Evolutionary conservation across 2,329 filamentous ascomycete species (phyloP), one percentile per base, ranked within the genome.

Genomic region (Coniochaeta hoffmannii): DNA sequence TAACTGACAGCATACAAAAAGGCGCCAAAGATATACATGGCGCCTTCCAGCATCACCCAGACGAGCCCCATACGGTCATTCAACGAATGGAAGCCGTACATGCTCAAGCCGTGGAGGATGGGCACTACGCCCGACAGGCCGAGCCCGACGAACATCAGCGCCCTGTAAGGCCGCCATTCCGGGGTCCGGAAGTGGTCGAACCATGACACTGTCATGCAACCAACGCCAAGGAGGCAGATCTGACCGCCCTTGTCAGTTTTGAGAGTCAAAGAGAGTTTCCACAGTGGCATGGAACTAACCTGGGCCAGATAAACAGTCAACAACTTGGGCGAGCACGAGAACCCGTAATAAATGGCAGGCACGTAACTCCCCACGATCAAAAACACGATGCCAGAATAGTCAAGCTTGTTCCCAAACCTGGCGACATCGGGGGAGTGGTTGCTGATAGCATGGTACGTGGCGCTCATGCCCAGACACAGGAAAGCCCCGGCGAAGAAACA

Each of bases 351-450:
- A 57, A 99, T 71, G 52, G 89, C 88, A 2, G 94, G 92, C 49
- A 97, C 83, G 66, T 93, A 96, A 68, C 88, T 93, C 7, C 94
- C 94, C 62, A 93, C 89, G 57, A 97, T 97, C 62, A 99, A 75
- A 51, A 86, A 83, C 30, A 97, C 89, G 63, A 99, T 99, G 7
- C 94, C 94, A 5, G 93, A 83, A 68, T 99, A 97, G 68, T 99
- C 94, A 56, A 97, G 75, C 69, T 96, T 90, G 69, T 97, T 97
- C 11, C 92, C 92, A 76, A 90, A 89, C 59, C 82, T 86, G 2
- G 88, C 85, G 14, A 97, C 89, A 1, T 73, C 71, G 35, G 84
- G 82, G 17, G 89, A 94, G 70, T 99, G 94, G 62, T 97, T 96
- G 22, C 80, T 84, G 50, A 97, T 81, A 1, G 89, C 81, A 68